Base-by-base conservation (phyloP, 371 early-diverging fungal genomes). In the Furculomyces boomerangus region DNA sequence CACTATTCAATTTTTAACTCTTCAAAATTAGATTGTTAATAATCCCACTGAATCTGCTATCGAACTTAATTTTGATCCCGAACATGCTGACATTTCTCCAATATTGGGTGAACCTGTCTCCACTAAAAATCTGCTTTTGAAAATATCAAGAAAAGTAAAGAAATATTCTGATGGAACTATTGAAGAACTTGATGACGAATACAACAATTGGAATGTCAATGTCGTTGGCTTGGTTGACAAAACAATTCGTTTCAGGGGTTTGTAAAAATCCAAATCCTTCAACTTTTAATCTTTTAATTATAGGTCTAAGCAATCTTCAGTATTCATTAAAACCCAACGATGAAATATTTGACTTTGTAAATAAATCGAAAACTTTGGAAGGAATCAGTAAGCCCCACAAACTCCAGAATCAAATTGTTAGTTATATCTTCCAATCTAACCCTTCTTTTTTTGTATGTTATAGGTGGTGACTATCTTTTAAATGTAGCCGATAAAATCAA, bases 41-140 rank as follows among this genome's bases (percentile, higher is more conserved):
- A 52, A 53, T 7, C 54, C 55, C 13, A 22, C 50, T 1, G 61
- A 60, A 1, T 45, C 50, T 37, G 58, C 54, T 1, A 46, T 79
- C 20, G 77, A 78, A 52, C 63, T 79, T 0, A 70, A 74, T 2
- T 77, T 63, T 57, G 55, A 74, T 7, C 65, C 66, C 30, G 58
- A 66, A 8, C 72, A 78, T 39, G 70, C 67, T 1, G 66, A 69
- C 35, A 66, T 71, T 1, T 77, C 76, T 31, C 73, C 78, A 2
- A 66, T 79, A 22, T 57, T 61, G 8, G 80, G 80, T 29, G 70
- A 77, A 10, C 55, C 72, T 7, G 59, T 74, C n/a, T 35, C 55
- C 3, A 77, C 78, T 0, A 55, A 64, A 3, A 75, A 79, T 60
- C 37, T 79, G 13, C 57, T 80, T 22, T 52, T 80, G 28, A 75